Base-by-base conservation (phyloP, 1,139 yeast genomes). In the Entelexis sorbosivorans region DNA sequence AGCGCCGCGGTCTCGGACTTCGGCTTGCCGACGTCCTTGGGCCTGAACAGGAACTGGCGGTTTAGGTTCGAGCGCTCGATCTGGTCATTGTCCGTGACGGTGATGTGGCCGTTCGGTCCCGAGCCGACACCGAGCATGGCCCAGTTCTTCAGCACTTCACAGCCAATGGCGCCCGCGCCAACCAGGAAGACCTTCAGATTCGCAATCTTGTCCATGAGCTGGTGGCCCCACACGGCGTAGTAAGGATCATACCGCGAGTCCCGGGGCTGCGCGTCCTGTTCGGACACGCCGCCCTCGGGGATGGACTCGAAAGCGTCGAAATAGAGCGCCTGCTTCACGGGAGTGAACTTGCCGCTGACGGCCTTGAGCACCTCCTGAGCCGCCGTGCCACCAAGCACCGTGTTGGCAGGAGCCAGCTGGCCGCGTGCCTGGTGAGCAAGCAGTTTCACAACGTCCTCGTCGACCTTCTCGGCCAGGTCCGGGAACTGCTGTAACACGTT, bases 131-230 rank as follows among this genome's bases (percentile, higher is more conserved):
- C 98, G 80, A 89, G 77, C 78, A 91, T 76, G 9, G 98, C 96
- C 97, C 97, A 91, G 65, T 88, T 89, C 70, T 91, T 91, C 64
- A 91, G 75, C 93, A 93, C 91, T 71, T 91, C 99, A 71, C 99
- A 91, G 46, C 99, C 99, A 73, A 91, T 91, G 38, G 99, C 99
- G 65, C 99, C 99, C 2, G 97, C 79, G 48, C 99, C 99, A 40
- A 91, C 98, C 59, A 91, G 73, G 67, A 91, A 91, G 5, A 89
- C 87, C 64, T 78, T 82, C 58, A 85, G 72, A 66, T 89, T 86
- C 44, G 86, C 78, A 56, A 91, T 69, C 48, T 72, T 73, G 61
- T 82, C 78, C 63, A 86, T 91, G 70, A 78, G 87, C 40, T 78
- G 77, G 52, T 76, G 67, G 57, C 99, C 99, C 61, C 88, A 88